Evolutionary conservation across 2,329 filamentous ascomycete genomes (phyloP), one percentile per base, ranked within the genome.

Genomic region (Fusarium stilboides): DNA sequence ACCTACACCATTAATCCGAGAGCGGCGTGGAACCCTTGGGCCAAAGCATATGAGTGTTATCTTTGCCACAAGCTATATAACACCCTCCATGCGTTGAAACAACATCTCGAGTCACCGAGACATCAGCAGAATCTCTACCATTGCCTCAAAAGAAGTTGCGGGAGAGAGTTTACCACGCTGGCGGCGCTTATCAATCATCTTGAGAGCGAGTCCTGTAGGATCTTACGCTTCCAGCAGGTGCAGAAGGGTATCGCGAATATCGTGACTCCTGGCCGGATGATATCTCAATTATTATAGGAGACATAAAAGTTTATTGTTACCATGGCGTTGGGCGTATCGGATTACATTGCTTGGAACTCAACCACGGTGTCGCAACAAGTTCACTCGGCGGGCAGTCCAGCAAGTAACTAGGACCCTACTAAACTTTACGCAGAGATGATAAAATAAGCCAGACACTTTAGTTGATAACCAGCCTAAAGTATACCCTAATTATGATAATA

Each of bases 101-200:
- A 81, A 47, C 88, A 91, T 67, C 74, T 91, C 3, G 82, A 81
- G 45, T 90, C 87, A 1, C 79, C 84, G 0, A 77, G 46, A 8
- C 69, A 84, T 53, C 77, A 80, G 49, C 72, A 81, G 57, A 61
- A 64, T 0, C 58, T 83, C 10, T 83, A 84, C 55, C 79, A 82
- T 61, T 85, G 81, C 36, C 79, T 79, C 1, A 79, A 80, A 2
- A 20, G 15, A 0, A 5, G 5, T n/a, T 84, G 82, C 51, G 12
- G 46, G 1, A 68, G 49, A 22, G 75, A 85, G 10, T 84, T 84
- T 58, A 80, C 70, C 52, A 79, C 74, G 3, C 62, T 85, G 28
- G 81, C 80, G 3, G 78, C 64, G 5, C 55, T 81, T 8, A 77
- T 83, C 54, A 83, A 82, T 59, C 82, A 84, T 43, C 73, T 83